Evolutionary conservation across 208 protist species (phyloP).

Genomic region (Crithidia sp.): DNA sequence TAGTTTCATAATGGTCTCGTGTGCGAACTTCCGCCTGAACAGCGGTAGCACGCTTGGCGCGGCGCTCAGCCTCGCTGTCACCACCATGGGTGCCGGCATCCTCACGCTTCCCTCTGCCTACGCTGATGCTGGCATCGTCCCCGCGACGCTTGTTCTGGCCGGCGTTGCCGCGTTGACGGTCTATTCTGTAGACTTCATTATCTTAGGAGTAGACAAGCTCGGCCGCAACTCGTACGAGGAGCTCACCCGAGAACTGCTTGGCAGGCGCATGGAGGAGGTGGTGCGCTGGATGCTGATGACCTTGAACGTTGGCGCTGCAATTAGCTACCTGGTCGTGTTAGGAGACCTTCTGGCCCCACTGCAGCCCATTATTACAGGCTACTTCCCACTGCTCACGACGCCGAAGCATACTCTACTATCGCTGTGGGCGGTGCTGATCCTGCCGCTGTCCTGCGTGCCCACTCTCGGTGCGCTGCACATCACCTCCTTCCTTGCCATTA

Average conservation of each 20-base stretch:
- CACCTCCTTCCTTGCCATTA: constrained; percentile 72
- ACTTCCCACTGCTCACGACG: constrained; percentile 53
- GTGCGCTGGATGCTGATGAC: constrained; percentile 69
- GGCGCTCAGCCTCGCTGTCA: constrained; percentile 72
- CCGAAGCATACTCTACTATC: constrained; percentile 62
- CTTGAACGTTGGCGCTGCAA: constrained; percentile 60
- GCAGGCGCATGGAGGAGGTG: constrained; percentile 46
- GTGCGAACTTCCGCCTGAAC: not conserved
- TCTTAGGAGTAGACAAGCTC: constrained; percentile 61
- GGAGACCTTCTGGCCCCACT: constrained; percentile 65
- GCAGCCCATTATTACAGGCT: constrained; percentile 46
- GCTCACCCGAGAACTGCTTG: constrained; percentile 68
- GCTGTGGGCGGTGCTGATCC: constrained; percentile 67
- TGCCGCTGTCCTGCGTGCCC: constrained; percentile 75
- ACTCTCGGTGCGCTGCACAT: constrained; percentile 55
- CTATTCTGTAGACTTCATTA: constrained; percentile 71
- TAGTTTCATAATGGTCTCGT: constrained; percentile 9
- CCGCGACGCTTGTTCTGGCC: constrained; percentile 44
- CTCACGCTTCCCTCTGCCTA: constrained; percentile 79
- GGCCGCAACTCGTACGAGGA: constrained; percentile 81
- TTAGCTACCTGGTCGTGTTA: constrained; percentile 75
- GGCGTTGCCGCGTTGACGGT: constrained; percentile 67
- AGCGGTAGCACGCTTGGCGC: constrained; percentile 55
- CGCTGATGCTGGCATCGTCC: constrained; percentile 60
- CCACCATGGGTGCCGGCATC: constrained; percentile 80